Conservation (phyloP, 805 yeast species). For the Kodamaea restingae region DNA sequence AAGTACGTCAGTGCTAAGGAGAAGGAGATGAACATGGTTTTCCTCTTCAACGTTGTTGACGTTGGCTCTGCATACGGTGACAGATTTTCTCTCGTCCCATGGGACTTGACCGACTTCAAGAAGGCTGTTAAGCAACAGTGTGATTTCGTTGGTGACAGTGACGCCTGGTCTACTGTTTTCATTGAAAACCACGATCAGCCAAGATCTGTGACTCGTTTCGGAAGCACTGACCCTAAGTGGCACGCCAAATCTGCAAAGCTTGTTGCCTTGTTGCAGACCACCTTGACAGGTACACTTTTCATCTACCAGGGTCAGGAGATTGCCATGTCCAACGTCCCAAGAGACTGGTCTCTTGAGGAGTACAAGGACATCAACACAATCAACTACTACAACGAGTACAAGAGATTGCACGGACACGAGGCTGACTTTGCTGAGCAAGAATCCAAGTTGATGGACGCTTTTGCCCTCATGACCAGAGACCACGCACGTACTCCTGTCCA, state of each 20-base stretch:
- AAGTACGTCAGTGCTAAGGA: conserved; percentile 40
- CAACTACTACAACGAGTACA: conserved; percentile 36
- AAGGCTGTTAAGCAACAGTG: conserved; percentile 19
- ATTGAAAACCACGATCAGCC: conserved; percentile 61
- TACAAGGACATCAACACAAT: conserved; percentile 49
- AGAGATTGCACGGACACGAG: conserved; percentile 22
- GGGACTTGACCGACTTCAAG: conserved; percentile 38
- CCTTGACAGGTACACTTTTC: conserved; percentile 53
- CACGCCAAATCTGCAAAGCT: conserved; percentile 42
- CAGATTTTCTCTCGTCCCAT: conserved; percentile 33
- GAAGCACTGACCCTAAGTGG: conserved; percentile 34
- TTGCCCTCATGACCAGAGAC: conserved; percentile 45
- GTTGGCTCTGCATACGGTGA: conserved; percentile 37
- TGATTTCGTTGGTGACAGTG: conserved; percentile 42
- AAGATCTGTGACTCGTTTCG: conserved; percentile 50
- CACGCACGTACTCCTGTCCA: conserved; percentile 56
- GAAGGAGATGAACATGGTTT: conserved; percentile 41
- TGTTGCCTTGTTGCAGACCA: conserved; percentile 40
- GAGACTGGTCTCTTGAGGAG: conserved; percentile 44
- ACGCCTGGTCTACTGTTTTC: conserved; percentile 55
- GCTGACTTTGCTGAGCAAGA: conserved; percentile 19
- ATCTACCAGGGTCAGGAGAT: conserved; percentile 62
- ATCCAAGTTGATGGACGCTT: conserved; percentile 27
- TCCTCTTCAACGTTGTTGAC: conserved; percentile 31
- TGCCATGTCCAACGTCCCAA: conserved; percentile 49